Percentiles rank a stretch among this genome's conserved stretches.
These are phyloP conservation scores for Lachancea meyersii DNA, from an alignment of 805 yeast species.

Conservation along the genomic window DNA sequence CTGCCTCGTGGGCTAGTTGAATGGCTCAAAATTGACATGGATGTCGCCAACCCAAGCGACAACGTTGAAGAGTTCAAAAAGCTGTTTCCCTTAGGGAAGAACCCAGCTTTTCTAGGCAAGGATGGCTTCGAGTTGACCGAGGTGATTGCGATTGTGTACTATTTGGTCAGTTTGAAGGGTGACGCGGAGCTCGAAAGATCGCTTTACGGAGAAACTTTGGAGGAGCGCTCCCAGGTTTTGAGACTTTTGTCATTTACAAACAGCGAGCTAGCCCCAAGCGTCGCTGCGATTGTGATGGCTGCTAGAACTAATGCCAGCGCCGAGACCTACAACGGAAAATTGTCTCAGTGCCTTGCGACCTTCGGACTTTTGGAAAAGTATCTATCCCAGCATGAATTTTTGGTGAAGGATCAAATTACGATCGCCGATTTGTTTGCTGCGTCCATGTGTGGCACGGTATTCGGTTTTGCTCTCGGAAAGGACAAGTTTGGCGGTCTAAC, in stretches of 20 bases:
- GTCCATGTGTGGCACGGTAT: neutral
- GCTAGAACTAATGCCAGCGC: constrained; percentile 8
- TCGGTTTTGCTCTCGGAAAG: neutral
- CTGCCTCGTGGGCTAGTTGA: constrained; percentile 45
- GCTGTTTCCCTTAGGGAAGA: too few species aligned
- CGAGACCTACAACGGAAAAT: constrained; percentile 7
- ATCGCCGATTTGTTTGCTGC: constrained; percentile 10
- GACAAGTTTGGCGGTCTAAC: too few species aligned
- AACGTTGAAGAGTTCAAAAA: constrained; percentile 27
- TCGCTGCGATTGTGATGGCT: constrained; percentile 7
- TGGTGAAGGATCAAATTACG: constrained; percentile 7
- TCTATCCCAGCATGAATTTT: constrained; percentile 5
- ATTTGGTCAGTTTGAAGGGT: constrained; percentile 35
- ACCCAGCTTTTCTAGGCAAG: constrained; percentile 68
- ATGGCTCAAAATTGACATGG: constrained; percentile 54
- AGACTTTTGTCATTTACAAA: constrained; percentile 75
- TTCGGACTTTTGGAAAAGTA: constrained; percentile 3
- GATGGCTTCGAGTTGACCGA: constrained; percentile 69
- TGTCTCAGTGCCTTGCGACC: constrained; percentile 7
- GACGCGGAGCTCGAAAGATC: constrained; percentile 32
- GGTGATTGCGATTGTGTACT: constrained; percentile 53
- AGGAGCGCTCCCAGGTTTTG: constrained; percentile 55
- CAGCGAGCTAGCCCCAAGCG: constrained; percentile 17
- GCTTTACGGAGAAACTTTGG: constrained; percentile 58
- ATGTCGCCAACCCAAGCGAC: constrained; percentile 37